Evolutionary conservation across 805 yeast genomes (phyloP), one percentile per base, ranked within the genome.

Genomic region (Jamesozyma jinghongensis): DNA sequence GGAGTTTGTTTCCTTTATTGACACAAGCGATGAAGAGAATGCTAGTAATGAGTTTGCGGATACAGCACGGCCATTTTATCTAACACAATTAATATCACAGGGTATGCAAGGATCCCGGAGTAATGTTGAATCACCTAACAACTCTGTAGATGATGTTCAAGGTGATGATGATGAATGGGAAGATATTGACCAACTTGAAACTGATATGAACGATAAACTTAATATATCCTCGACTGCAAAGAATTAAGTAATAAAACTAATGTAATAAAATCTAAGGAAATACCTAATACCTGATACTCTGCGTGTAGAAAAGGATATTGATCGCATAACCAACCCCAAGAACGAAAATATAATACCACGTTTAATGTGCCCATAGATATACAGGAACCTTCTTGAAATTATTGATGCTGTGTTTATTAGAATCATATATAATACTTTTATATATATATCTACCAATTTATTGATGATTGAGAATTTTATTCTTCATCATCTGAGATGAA

Each of bases 1-100:
- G 54, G 96, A 85, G 53, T 92, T 88, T 54, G 96, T 92, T 25
- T 81, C 84, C 39, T 56, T 72, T 35, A 28, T 66, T 16, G 50
- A 47, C 14, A 38, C 42, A 13, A 51, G 44, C 14, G 54, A 51
- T 3, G 57, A 52, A 3, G 50, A 38, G 7, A 49, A 48, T 8
- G 47, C 46, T 16, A 52, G 42, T 7, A 47, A 49, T 33, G 51
- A 45, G 16, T 43, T 46, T 12, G 52, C 47, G 4, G 54, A 50
- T n/a, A 50, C 46, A 3, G 65, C 75, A 3, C 69, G 69, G 45
- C 79, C 74, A 14, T 74, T 72, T 46, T 60, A 74, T 41, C 69
- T 73, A 5, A 63, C 67, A 16, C 60, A 56, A 34, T 43, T 57
- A 35, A 53, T 59, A 25, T 51, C 62, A 13, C 52, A 57, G 37